Percentiles rank a stretch among this genome's conserved stretches.
phyloP scores from a whole-genome alignment of 371 early-diverging fungal genomes.

The Mucor lusitanicus region DNA sequence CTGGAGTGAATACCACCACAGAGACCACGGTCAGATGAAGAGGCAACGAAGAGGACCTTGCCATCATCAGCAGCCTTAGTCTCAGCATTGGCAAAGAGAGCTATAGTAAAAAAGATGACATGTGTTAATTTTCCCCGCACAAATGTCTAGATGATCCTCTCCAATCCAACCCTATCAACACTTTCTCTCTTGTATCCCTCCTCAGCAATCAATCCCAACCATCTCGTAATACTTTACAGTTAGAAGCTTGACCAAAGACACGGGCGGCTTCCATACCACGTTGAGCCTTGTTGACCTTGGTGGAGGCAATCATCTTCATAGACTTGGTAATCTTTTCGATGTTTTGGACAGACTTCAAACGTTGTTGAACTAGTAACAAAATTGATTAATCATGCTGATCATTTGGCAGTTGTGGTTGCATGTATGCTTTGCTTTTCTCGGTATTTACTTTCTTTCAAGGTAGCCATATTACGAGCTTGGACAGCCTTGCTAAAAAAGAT shows the following conservation, averaged over 20 bases:
- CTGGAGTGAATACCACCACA: conserved; percentile 99
- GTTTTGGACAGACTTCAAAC: conserved; percentile 95
- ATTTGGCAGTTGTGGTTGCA: neutral
- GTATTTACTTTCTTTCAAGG: conserved; percentile 87
- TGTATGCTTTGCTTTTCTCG: neutral
- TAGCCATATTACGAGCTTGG: conserved; percentile 91
- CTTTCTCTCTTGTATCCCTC: neutral
- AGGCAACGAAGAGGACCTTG: conserved; percentile 74
- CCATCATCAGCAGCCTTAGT: conserved; percentile 62
- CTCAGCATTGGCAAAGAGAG: conserved; percentile 80
- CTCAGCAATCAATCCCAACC: neutral
- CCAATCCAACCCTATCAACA: neutral
- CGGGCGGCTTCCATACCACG: conserved; percentile 93
- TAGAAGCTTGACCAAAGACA: conserved; percentile 78
- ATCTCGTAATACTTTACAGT: conserved; percentile 49
- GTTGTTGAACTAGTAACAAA: conserved; percentile 78
- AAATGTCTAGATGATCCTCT: neutral
- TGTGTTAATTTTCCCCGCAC: conserved; percentile 2
- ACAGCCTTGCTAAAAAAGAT: conserved; percentile 45
- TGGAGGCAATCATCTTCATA: conserved; percentile 99
- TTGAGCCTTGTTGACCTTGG: conserved; percentile 96
- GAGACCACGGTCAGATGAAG: conserved; percentile 97
- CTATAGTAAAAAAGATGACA: conserved; percentile 41
- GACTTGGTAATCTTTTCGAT: conserved; percentile 99
- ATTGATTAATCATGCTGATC: neutral